Percentiles rank a stretch among this genome's conserved stretches.
phyloP scores from a whole-genome alignment of 306 rosid species.

The Quercus variabilis region DNA sequence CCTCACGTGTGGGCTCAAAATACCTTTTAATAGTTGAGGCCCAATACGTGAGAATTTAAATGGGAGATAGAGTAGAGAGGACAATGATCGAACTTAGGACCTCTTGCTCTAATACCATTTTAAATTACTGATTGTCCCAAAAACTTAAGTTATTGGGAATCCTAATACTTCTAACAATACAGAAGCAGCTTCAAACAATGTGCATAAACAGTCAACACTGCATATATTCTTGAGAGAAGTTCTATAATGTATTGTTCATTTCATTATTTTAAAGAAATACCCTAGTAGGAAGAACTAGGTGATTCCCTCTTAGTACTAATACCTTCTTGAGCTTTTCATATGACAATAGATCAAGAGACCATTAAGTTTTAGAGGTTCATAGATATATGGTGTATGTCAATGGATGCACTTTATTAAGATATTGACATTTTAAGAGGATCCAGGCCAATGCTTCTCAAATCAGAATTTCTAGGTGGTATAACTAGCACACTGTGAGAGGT shows the following conservation, averaged over 20 bases:
- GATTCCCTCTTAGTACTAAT: not conserved
- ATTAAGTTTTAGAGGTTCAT: not conserved
- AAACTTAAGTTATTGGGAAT: too few relatives aligned
- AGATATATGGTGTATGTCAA: not conserved
- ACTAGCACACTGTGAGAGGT: not conserved
- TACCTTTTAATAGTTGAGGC: too few relatives aligned
- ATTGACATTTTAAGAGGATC: not conserved
- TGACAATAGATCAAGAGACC: not conserved
- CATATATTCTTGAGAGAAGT: not conserved
- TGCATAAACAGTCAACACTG: not conserved
- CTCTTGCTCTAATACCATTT: too few relatives aligned
- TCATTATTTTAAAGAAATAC: not conserved
- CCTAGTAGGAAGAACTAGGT: not conserved
- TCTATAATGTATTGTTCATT: not conserved
- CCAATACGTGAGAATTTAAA: too few relatives aligned
- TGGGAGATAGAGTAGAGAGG: too few relatives aligned
- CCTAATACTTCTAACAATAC: too few relatives aligned
- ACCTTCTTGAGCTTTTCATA: not conserved
- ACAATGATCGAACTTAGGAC: too few relatives aligned
- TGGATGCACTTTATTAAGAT: not conserved
- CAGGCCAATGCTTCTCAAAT: not conserved
- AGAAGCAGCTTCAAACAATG: not conserved
- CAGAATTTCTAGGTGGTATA: not conserved
- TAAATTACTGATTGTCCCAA: too few relatives aligned
- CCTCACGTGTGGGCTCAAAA: too few relatives aligned